A percentile compares a stretch with the other conserved stretches of the same genome.
phyloP scores from a whole-genome alignment of 345 rosid species.

The Noccaea bulbosa region DNA sequence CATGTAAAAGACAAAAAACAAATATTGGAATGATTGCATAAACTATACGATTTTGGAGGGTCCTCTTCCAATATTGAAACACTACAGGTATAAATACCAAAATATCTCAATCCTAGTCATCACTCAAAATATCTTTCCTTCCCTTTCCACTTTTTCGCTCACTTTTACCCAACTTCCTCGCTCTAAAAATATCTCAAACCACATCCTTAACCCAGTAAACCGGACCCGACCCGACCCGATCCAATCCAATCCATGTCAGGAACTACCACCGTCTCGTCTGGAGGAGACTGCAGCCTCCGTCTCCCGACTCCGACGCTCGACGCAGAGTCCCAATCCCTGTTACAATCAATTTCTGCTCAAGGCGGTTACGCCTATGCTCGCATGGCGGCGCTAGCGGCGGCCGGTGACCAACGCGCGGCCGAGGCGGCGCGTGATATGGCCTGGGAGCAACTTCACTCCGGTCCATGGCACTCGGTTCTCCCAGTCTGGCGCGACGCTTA shows the following conservation, averaged over 20 bases:
- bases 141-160: slow-evolving; percentile 34
- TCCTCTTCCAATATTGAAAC: not conserved
- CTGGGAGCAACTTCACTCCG: slow-evolving; percentile 99
- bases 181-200: slow-evolving; percentile 30
- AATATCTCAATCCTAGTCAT: slow-evolving; percentile 45
- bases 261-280: slow-evolving; percentile 33
- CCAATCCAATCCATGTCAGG: slow-evolving; percentile 37
- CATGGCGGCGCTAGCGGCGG: slow-evolving; percentile 66
- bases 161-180: slow-evolving; percentile 37
- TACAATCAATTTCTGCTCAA: slow-evolving; percentile 68
- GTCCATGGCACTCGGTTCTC: slow-evolving; percentile 96
- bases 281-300: slow-evolving; percentile 27
- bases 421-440: slow-evolving; percentile 98
- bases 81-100: slow-evolving; percentile 18
- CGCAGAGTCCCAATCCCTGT: slow-evolving; percentile 58
- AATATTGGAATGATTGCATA: not conserved
- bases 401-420: slow-evolving; percentile 84
- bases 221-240: slow-evolving; percentile 6
- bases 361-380: slow-evolving; percentile 90
- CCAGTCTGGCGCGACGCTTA: slow-evolving; percentile 98
- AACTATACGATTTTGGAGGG: not conserved
- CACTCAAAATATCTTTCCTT: slow-evolving; percentile 41
- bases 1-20: not conserved
- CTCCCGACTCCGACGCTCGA: slow-evolving; percentile 76
- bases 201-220: not conserved